Evolutionary conservation across 441 rosid species (phyloP).

Genomic region (Erodium moschatum): DNA sequence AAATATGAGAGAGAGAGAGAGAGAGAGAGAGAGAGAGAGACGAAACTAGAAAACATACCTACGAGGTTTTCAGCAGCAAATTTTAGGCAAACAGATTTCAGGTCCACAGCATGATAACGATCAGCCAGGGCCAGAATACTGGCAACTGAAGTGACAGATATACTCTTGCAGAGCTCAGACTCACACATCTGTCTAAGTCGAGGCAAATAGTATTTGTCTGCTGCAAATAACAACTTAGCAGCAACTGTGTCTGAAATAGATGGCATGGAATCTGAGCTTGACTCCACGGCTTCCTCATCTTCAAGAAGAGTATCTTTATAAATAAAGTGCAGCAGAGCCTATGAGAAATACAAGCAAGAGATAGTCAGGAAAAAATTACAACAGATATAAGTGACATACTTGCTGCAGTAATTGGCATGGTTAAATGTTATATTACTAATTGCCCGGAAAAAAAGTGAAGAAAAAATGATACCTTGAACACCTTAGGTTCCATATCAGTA

Average conservation of each 20-base stretch:
- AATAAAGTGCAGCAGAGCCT: constrained; percentile 79
- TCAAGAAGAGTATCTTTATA: constrained; percentile 77
- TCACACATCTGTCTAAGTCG: constrained; percentile 67
- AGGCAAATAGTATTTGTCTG: constrained; percentile 76
- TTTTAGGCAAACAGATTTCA: constrained; percentile 74
- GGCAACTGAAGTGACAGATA: constrained; percentile 69
- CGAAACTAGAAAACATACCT: constrained; percentile 29
- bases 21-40: not conserved
- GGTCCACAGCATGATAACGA: constrained; percentile 73
- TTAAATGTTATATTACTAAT: not conserved
- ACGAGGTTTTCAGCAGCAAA: constrained; percentile 62
- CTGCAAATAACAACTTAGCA: constrained; percentile 75
- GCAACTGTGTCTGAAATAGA: constrained; percentile 43
- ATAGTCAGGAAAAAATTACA: constrained; percentile 10
- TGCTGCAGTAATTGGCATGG: constrained; percentile 30
- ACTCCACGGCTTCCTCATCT: constrained; percentile 49
- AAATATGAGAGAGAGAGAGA: not conserved
- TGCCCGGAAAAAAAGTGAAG: not conserved
- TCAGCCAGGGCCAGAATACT: constrained; percentile 81
- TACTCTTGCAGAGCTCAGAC: constrained; percentile 65
- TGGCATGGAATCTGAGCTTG: constrained; percentile 30
- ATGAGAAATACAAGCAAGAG: constrained; percentile 21
- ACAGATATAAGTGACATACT: constrained; percentile 11
- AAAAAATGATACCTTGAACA: constrained; percentile 59
- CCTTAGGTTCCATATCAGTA: constrained; percentile 76